Base-by-base conservation (phyloP, 345 rosid species). In the Euclidium syriacum region DNA sequence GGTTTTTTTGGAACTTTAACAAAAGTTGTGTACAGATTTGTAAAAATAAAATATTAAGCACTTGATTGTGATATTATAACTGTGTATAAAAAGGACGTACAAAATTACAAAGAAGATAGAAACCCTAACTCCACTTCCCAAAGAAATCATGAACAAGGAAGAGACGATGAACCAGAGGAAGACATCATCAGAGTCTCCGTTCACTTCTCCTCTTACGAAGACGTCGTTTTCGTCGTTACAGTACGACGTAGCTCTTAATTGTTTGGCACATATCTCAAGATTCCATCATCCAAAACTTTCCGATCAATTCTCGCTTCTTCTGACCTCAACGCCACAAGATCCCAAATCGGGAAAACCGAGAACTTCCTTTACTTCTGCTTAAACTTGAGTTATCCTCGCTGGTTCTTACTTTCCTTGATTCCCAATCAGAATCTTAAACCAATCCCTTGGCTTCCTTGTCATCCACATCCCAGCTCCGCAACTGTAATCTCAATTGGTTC, bases 211-310 rank as follows among this genome's bases (percentile, higher is more conserved):
- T 18, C 35, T 27, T 11, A 2, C 39, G 22, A 9, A n/a, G n/a
- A n/a, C 23, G 3, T 53, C 79, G 23, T 81, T 85, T 39, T 88
- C 87, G 0, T 24, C 58, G n/a, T 77, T 85, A 19, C 83, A 91
- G 6, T 49, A 77, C 56, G 96, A 88, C 62, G 59, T 88, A 35
- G 71, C 81, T 11, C 32, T 85, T 12, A 81, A 78, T 65, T 70
- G 78, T 55, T 36, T 88, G 10, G 83, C 91, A 4, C 84, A 87
- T 5, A 22, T 81, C 39, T 85, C 90, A 7, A 64, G 86, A 27
- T 63, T 67, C 29, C 66, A 75, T 52, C 76, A 75, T 64, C 90
- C 87, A 83, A 69, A 42, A 22, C 79, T 25, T 67, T 88, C 58
- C 75, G 39, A 12, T 57, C 83, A 10, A 65, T 81, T 53, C 27